Conservation (phyloP, 2,329 filamentous ascomycete genomes). For the Colletotrichum gloeosporioides region DNA sequence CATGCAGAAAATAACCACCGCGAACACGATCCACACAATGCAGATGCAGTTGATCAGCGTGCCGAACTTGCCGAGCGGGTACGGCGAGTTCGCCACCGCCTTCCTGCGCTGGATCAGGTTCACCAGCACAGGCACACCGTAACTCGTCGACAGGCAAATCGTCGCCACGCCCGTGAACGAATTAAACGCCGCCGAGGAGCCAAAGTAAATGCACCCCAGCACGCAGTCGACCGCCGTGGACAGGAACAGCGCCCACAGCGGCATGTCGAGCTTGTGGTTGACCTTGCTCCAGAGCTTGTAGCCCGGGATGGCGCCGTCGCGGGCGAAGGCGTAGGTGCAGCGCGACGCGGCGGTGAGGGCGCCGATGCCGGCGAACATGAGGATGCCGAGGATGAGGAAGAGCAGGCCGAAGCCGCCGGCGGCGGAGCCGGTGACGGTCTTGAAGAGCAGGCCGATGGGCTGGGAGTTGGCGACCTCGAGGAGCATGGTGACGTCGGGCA, state of each 20-base stretch:
- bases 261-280: slow-evolving; percentile 70
- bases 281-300: slow-evolving; percentile 71
- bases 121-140: slow-evolving; percentile 78
- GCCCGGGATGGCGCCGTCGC: slow-evolving; percentile 76
- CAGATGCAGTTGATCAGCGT: slow-evolving; percentile 71
- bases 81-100: slow-evolving; percentile 69
- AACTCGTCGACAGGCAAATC: slow-evolving; percentile 78
- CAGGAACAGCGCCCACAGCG: slow-evolving; percentile 71
- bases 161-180: slow-evolving; percentile 82
- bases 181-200: slow-evolving; percentile 78
- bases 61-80: slow-evolving; percentile 73
- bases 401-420: slow-evolving; percentile 77
- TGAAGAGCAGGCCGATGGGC: slow-evolving; percentile 78
- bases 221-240: slow-evolving; percentile 73
- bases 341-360: slow-evolving; percentile 76
- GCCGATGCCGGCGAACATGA: slow-evolving; percentile 78
- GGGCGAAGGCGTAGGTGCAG: slow-evolving; percentile 78
- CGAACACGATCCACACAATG: slow-evolving; percentile 73
- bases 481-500: slow-evolving; percentile 70
- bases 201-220: slow-evolving; percentile 81
- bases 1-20: slow-evolving; percentile 80
- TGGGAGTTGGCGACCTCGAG: slow-evolving; percentile 73
- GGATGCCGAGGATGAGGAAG: slow-evolving; percentile 77
- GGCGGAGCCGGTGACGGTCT: slow-evolving; percentile 74
- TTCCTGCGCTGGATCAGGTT: slow-evolving; percentile 70